Conservation (phyloP, 106 monocot species). For the Narthecium ossifragum region DNA sequence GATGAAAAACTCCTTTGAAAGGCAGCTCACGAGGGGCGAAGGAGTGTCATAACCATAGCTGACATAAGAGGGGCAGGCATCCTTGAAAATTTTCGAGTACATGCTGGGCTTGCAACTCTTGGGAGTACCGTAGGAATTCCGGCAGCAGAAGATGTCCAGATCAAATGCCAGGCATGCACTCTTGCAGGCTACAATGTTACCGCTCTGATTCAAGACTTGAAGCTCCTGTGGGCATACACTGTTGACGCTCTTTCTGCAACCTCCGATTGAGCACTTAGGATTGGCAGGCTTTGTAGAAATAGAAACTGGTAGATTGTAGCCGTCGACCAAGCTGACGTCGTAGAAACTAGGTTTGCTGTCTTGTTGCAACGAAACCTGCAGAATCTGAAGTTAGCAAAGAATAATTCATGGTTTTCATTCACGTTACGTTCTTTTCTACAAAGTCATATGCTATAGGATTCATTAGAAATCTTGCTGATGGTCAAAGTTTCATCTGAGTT, state of each 20-base stretch:
- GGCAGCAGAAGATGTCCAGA: conserved; percentile 54
- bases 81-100: conserved; percentile 70
- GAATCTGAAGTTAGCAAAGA: no score
- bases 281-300: conserved; percentile 28
- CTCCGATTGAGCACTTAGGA: conserved; percentile 32
- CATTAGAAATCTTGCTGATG: no score
- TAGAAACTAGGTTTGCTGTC: conserved; percentile 54
- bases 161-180: conserved; percentile 70
- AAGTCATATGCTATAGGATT: no score
- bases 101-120: conserved; percentile 40
- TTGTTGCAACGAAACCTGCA: conserved; percentile 35
- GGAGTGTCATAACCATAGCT: conserved; percentile 61
- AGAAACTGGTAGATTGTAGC: conserved; percentile 59
- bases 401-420: no score
- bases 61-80: conserved; percentile 60
- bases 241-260: conserved; percentile 44
- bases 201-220: conserved; percentile 23
- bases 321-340: conserved; percentile 73
- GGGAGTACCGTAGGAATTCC: conserved; percentile 37
- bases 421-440: no score
- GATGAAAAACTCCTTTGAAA: conserved; percentile 29
- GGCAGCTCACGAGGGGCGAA: conserved; percentile 30
- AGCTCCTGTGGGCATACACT: conserved; percentile 51
- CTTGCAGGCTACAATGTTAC: conserved; percentile 61
- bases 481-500: no score